Conservation (phyloP, 2,329 filamentous ascomycete species). For the Epichloe coenophiala region DNA sequence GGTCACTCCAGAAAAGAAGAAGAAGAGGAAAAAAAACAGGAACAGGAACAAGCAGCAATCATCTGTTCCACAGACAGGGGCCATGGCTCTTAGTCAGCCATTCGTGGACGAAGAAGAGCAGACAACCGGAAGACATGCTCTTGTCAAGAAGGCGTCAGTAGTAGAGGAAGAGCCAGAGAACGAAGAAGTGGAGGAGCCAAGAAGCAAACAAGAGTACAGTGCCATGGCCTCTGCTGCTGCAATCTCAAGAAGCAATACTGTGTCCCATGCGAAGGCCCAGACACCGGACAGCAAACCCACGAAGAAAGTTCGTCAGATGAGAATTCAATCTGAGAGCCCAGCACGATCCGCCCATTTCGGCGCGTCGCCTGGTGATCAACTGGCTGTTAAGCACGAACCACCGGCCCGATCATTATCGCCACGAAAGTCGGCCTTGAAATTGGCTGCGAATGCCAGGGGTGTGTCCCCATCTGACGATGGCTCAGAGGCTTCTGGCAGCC, state of each 20-base stretch:
- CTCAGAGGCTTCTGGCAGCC: slow-evolving; percentile 28
- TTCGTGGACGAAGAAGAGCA: not conserved
- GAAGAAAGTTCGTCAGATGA: slow-evolving; percentile 12
- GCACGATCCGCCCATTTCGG: slow-evolving; percentile 55
- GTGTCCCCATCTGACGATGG: slow-evolving; percentile 36
- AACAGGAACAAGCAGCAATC: slow-evolving; percentile 6
- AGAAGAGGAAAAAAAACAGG: slow-evolving; percentile 6
- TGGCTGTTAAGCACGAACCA: slow-evolving; percentile 52
- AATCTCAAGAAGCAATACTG: slow-evolving; percentile 5
- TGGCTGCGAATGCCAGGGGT: slow-evolving; percentile 36
- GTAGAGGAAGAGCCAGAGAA: slow-evolving; percentile 32
- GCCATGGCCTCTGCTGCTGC: slow-evolving; percentile 19
- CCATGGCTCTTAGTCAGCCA: not conserved
- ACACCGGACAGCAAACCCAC: slow-evolving; percentile 2
- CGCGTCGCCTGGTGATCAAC: slow-evolving; percentile 32
- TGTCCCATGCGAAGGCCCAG: not conserved
- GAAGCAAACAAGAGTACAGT: slow-evolving; percentile 5
- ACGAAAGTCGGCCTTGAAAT: slow-evolving; percentile 64
- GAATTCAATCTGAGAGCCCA: slow-evolving; percentile 46
- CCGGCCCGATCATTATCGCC: slow-evolving; percentile 60
- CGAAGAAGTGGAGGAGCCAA: slow-evolving; percentile 20
- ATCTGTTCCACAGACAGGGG: not conserved
- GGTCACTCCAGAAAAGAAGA: slow-evolving; percentile 3
- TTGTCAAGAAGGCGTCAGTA: slow-evolving; percentile 28
- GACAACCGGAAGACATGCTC: not conserved